These are phyloP conservation scores for Monosporascus cannonballus DNA, from an alignment of 2,329 filamentous ascomycete species.

Conservation along the genomic window DNA sequence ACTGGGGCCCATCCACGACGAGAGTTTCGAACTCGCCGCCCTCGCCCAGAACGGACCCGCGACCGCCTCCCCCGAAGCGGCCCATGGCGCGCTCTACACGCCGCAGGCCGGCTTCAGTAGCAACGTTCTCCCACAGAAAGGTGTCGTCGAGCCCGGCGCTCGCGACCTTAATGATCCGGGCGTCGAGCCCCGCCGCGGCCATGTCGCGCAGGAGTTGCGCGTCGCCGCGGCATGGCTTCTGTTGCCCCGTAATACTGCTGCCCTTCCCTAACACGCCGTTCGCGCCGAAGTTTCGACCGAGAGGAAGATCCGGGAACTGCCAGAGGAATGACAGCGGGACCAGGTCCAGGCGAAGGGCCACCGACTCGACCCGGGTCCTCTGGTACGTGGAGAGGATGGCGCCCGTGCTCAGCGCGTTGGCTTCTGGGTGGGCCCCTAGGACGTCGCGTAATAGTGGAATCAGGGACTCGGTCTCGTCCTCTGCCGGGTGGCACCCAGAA, in stretches of 20 bases:
- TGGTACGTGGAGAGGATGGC: constrained; percentile 96
- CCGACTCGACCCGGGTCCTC: constrained; percentile 88
- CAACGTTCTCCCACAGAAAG: constrained; percentile 77
- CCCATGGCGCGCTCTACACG: constrained; percentile 48
- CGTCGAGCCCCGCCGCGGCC: constrained; percentile 69
- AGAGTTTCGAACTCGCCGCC: constrained; percentile 96
- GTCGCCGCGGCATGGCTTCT: constrained; percentile 28
- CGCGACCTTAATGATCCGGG: constrained; percentile 92
- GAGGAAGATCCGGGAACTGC: constrained; percentile 75
- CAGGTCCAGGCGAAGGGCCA: constrained; percentile 78
- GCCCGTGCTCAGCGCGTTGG: constrained; percentile 82
- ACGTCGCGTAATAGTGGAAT: constrained; percentile 66
- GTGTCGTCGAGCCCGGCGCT: constrained; percentile 78
- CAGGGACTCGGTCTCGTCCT: constrained; percentile 86
- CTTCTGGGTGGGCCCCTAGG: constrained; percentile 63
- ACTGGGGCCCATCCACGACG: constrained; percentile 70
- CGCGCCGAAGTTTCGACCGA: constrained; percentile 24
- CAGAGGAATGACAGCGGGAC: constrained; percentile 82
- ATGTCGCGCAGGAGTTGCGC: constrained; percentile 73
- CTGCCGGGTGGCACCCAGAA: background rate
- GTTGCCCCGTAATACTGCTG: background rate
- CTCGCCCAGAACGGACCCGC: constrained; percentile 77
- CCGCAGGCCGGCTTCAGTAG: constrained; percentile 43
- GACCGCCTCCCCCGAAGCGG: constrained; percentile 59
- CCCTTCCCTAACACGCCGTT: constrained; percentile 15